Percentiles rank a stretch among this genome's conserved stretches.
Evolutionary conservation across 805 yeast species (phyloP).

Genomic region (Starmera amethionina): DNA sequence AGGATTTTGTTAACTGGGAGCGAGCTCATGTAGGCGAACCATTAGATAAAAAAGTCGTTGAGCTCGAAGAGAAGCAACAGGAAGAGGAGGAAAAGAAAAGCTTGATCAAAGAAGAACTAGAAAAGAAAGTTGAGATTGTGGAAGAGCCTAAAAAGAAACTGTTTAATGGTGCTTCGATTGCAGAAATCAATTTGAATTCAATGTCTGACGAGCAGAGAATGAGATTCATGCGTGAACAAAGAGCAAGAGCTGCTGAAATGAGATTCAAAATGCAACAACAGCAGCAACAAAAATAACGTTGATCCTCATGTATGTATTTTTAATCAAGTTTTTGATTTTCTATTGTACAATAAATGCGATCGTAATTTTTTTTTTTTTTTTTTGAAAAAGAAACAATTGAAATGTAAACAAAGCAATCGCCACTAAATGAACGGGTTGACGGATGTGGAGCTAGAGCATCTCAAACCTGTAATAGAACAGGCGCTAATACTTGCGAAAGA

Average conservation of each 20-base stretch:
- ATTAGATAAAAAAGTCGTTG: conserved; percentile 45
- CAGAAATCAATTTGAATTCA: conserved; percentile 41
- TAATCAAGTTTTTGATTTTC: too few relatives aligned
- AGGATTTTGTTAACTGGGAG: conserved; percentile 59
- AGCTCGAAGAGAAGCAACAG: conserved; percentile 26
- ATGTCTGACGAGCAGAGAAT: conserved; percentile 65
- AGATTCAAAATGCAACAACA: conserved; percentile 35
- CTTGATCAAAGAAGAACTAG: conserved; percentile 34
- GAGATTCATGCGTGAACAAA: conserved; percentile 82
- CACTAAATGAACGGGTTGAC: too few relatives aligned
- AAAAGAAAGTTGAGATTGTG: conserved; percentile 28
- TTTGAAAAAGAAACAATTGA: too few relatives aligned
- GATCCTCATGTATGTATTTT: too few relatives aligned
- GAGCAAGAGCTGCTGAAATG: conserved; percentile 96
- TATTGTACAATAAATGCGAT: too few relatives aligned
- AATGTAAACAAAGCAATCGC: too few relatives aligned
- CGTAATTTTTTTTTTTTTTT: too few relatives aligned
- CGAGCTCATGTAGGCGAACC: conserved; percentile 55
- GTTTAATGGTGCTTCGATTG: conserved; percentile 18
- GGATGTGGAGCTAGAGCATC: too few relatives aligned
- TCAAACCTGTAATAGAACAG: too few relatives aligned
- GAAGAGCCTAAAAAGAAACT: conserved; percentile 20
- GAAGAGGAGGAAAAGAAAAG: conserved; percentile 30
- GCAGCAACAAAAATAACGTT: conserved; percentile 15
- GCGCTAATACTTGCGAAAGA: too few relatives aligned